These are phyloP conservation scores for Marasmius oreades DNA, from an alignment of 1,284 basidiomycete genomes.

Conservation along the genomic window DNA sequence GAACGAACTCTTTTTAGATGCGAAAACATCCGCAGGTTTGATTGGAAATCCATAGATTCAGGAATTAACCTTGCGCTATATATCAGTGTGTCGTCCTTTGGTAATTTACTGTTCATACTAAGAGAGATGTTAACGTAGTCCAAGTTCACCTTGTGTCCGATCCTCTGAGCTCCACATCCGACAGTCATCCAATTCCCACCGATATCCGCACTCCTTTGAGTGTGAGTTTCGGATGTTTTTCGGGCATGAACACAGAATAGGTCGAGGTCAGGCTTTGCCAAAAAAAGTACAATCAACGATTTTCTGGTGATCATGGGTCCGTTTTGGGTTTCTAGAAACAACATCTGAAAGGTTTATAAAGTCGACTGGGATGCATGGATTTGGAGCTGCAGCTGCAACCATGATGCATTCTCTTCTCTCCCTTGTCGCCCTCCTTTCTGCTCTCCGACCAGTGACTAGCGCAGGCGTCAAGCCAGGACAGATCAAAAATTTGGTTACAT, in stretches of 20 bases:
- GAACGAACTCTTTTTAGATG: slow-evolving; percentile 93
- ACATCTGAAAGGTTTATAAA: background rate
- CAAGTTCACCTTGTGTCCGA: too few relatives aligned
- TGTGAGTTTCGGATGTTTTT: too few relatives aligned
- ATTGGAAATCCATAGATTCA: slow-evolving; percentile 31
- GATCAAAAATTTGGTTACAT: slow-evolving; percentile 39
- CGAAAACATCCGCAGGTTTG: slow-evolving; percentile 72
- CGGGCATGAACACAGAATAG: too few relatives aligned
- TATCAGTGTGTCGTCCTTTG: background rate
- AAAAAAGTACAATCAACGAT: too few relatives aligned
- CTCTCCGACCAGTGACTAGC: background rate
- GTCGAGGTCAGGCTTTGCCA: too few relatives aligned
- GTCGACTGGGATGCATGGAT: background rate
- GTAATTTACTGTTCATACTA: background rate
- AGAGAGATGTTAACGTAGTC: background rate
- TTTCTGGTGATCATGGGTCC: too few relatives aligned
- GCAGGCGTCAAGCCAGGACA: slow-evolving; percentile 9
- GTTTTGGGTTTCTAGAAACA: too few relatives aligned
- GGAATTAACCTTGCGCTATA: background rate
- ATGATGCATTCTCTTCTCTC: background rate
- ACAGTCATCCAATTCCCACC: too few relatives aligned
- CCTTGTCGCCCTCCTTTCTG: background rate
- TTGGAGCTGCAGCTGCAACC: background rate
- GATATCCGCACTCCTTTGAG: too few relatives aligned
- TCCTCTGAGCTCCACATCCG: too few relatives aligned